These are phyloP conservation scores for Aspergillus cristatus DNA, from an alignment of 495 filamentous ascomycete genomes.

Conservation along the genomic window DNA sequence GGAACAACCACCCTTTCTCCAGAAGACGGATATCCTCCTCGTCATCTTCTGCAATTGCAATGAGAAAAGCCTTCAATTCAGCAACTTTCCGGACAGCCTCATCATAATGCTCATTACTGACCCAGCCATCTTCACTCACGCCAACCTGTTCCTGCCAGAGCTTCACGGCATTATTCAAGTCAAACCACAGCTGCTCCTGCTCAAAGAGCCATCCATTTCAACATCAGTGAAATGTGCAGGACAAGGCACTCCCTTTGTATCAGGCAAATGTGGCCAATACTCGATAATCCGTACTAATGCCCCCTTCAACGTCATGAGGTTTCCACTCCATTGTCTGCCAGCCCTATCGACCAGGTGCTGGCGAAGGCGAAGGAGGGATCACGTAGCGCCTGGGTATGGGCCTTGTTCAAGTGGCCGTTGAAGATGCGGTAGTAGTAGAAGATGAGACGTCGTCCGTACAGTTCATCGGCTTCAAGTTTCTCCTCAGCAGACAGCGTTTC, in stretches of 20 bases:
- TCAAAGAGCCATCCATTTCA: slow-evolving; percentile 5
- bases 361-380: slow-evolving; percentile 4
- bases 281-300: slow-evolving; percentile 6
- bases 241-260: slow-evolving; percentile 4
- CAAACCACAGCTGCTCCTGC: slow-evolving; percentile 8
- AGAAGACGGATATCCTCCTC: slow-evolving; percentile 10
- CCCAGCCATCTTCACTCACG: slow-evolving; percentile 11
- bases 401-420: slow-evolving; percentile 8
- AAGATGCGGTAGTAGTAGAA: slow-evolving; percentile 13
- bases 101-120: slow-evolving; percentile 11
- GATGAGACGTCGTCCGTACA: slow-evolving; percentile 14
- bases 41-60: slow-evolving; percentile 8
- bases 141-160: slow-evolving; percentile 10
- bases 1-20: slow-evolving; percentile 10
- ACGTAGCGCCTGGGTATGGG: slow-evolving; percentile 5
- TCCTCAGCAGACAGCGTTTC: slow-evolving; percentile 7
- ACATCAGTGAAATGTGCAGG: slow-evolving; percentile 6
- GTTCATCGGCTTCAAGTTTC: slow-evolving; percentile 11
- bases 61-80: slow-evolving; percentile 6
- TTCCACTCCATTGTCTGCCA: slow-evolving; percentile 8
- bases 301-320: slow-evolving; percentile 5
- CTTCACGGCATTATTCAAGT: slow-evolving; percentile 5
- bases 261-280: slow-evolving; percentile 4
- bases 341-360: slow-evolving; percentile 6
- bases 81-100: slow-evolving; percentile 5